phyloP scores from a whole-genome alignment of 345 rosid genomes.

The Microcos paniculata region DNA sequence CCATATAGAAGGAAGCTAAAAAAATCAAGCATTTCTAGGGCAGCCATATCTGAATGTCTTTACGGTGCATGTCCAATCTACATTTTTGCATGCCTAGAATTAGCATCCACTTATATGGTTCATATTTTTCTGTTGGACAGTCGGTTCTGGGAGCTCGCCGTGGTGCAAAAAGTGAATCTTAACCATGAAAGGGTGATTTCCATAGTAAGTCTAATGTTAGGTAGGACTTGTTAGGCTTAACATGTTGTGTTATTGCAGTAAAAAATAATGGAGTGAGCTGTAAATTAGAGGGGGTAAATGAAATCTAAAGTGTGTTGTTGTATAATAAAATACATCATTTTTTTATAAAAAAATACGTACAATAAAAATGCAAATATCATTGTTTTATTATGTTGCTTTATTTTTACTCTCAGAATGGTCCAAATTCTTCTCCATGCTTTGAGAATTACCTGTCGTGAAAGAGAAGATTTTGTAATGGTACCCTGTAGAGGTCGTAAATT shows the following conservation, averaged over 20 bases:
- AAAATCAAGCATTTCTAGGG: not conserved
- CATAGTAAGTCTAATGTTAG: conserved; percentile 1
- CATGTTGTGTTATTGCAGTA: conserved; percentile 4
- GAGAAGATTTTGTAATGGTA: too few relatives aligned
- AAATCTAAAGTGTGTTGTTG: conserved; percentile 4
- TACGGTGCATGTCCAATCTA: not conserved
- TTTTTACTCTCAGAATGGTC: not conserved
- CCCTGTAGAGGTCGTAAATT: too few relatives aligned
- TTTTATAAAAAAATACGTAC: not conserved
- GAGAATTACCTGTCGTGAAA: too few relatives aligned
- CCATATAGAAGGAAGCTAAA: not conserved
- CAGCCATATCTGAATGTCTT: not conserved
- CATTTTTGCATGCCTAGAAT: not conserved
- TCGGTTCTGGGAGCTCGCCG: conserved; percentile 19
- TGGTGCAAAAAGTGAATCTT: not conserved
- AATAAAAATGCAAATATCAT: not conserved
- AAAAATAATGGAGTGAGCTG: not conserved
- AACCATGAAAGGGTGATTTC: not conserved
- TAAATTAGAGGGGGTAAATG: not conserved
- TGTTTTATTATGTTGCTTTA: not conserved
- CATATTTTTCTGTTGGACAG: conserved; percentile 6
- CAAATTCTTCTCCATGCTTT: too few relatives aligned
- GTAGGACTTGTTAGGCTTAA: conserved; percentile 20
- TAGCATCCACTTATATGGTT: not conserved
- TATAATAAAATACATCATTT: not conserved